Evolutionary conservation across 257 asterid genomes (phyloP).

Genomic region (Nyctanthes arbortristis): DNA sequence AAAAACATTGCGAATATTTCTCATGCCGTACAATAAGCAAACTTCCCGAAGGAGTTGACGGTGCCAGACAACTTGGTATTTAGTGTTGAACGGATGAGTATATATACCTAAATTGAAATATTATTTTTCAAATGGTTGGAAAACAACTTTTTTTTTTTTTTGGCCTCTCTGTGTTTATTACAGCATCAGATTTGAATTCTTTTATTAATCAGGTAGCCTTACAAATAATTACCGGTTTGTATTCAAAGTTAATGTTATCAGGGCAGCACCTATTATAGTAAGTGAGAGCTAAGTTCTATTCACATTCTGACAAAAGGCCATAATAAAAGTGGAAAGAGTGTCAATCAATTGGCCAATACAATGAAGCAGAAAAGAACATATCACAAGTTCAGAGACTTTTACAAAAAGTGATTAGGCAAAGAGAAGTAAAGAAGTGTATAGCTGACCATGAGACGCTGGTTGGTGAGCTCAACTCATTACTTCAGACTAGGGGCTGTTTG

Average conservation of each 20-base stretch:
- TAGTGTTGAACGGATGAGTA: neutral
- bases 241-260: neutral
- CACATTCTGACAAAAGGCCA: neutral
- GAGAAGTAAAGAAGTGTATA: neutral
- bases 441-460: neutral
- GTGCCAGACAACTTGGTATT: neutral
- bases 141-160: neutral
- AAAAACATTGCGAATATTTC: neutral
- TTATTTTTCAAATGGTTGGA: neutral
- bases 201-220: neutral
- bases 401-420: neutral
- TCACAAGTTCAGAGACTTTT: too few relatives aligned
- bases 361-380: neutral
- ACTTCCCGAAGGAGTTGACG: neutral
- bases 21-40: neutral
- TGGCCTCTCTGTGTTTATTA: neutral
- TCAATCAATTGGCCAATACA: neutral
- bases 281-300: neutral
- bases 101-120: neutral
- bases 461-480: slow-evolving; percentile 32
- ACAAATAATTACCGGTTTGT: neutral
- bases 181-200: neutral
- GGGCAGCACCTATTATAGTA: neutral
- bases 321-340: neutral
- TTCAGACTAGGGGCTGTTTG: slow-evolving; percentile 66